Evolutionary conservation across 441 rosid species (phyloP).

Genomic region (Erysimum pusillum): DNA sequence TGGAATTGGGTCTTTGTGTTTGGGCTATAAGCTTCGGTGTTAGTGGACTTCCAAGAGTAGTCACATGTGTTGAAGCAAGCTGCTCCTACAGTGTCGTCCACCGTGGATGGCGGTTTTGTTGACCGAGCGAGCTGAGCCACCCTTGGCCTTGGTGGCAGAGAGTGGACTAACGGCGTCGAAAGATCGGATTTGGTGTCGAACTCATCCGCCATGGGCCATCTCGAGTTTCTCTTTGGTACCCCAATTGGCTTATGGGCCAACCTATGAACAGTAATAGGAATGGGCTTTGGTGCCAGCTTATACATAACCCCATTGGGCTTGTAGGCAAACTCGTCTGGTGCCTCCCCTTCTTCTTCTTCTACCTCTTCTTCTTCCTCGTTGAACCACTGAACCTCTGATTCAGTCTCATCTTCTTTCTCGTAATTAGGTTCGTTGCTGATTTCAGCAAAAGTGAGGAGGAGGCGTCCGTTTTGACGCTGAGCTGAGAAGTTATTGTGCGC

Average conservation of each 20-base stretch:
- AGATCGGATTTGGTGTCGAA: slow-evolving; percentile 37
- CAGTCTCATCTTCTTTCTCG: slow-evolving; percentile 45
- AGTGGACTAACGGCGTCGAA: slow-evolving; percentile 50
- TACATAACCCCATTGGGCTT: slow-evolving; percentile 47
- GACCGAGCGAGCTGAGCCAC: slow-evolving; percentile 53
- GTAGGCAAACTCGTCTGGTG: slow-evolving; percentile 46
- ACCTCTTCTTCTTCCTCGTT: slow-evolving; percentile 42
- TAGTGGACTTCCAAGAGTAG: slow-evolving; percentile 50
- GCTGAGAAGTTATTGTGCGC: slow-evolving; percentile 74
- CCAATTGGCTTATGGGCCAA: slow-evolving; percentile 63
- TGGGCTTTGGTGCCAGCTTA: slow-evolving; percentile 54
- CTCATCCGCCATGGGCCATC: slow-evolving; percentile 52
- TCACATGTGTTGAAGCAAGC: slow-evolving; percentile 72
- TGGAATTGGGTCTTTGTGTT: slow-evolving; percentile 30
- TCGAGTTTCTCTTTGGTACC: slow-evolving; percentile 53
- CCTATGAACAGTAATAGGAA: slow-evolving; percentile 58
- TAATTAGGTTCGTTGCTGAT: slow-evolving; percentile 28
- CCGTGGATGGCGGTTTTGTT: slow-evolving; percentile 43
- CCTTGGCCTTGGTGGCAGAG: slow-evolving; percentile 66
- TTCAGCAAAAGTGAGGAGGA: slow-evolving; percentile 70
- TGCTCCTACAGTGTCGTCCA: slow-evolving; percentile 43
- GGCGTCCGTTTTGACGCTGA: slow-evolving; percentile 84
- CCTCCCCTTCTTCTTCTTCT: slow-evolving; percentile 36
- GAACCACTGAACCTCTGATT: slow-evolving; percentile 32
- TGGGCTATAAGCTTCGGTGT: slow-evolving; percentile 5